phyloP scores from a whole-genome alignment of 306 rosid genomes.

The Alnus rubra region DNA sequence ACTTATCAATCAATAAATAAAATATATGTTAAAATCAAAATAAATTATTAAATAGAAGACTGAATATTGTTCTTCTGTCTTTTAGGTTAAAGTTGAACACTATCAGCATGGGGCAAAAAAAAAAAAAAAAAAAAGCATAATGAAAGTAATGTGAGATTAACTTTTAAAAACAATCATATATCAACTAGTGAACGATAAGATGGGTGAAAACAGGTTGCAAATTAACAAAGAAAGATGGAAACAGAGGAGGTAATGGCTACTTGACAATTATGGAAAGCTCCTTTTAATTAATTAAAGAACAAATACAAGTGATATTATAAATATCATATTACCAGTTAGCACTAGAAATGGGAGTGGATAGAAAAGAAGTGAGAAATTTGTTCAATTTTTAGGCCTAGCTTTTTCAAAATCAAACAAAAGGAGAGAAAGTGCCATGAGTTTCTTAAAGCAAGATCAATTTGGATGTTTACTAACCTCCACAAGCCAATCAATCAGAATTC shows the following conservation, averaged over 20 bases:
- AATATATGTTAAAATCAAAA: too few relatives aligned
- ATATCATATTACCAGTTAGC: background rate
- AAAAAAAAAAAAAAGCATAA: too few relatives aligned
- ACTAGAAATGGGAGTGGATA: background rate
- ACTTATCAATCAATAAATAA: too few relatives aligned
- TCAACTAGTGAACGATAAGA: too few relatives aligned
- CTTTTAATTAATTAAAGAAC: background rate
- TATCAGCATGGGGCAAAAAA: too few relatives aligned
- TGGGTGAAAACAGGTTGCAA: too few relatives aligned
- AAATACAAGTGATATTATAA: background rate
- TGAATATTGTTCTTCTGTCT: too few relatives aligned
- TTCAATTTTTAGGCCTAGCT: background rate
- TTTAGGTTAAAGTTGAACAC: too few relatives aligned
- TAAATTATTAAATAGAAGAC: too few relatives aligned
- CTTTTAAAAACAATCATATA: too few relatives aligned
- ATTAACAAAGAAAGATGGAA: background rate
- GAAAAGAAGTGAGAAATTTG: background rate
- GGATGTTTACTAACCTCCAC: slow-evolving; percentile 63
- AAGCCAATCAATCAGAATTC: slow-evolving; percentile 85
- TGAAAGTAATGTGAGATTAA: too few relatives aligned
- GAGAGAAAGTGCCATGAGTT: background rate
- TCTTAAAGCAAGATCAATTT: background rate
- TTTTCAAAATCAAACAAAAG: background rate
- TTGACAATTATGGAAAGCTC: background rate
- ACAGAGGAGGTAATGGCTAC: background rate